Evolutionary conservation across 2,329 filamentous ascomycete species (phyloP).

Genomic region (Xylaria sp.): DNA sequence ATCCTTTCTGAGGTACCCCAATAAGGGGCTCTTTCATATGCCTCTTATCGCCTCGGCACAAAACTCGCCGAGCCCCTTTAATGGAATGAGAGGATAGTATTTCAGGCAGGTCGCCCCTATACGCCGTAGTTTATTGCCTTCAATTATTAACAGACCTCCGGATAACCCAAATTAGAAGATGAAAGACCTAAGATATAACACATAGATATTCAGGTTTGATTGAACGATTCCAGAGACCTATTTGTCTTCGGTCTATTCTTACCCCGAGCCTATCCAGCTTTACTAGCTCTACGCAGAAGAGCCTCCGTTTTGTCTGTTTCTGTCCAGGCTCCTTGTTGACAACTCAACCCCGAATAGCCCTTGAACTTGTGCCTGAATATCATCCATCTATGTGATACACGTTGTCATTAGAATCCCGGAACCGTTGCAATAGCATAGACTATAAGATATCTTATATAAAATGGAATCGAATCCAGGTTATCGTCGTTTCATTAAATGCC

Average conservation of each 20-base stretch:
- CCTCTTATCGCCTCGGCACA: neutral
- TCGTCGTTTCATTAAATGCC: neutral
- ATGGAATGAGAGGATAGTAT: too few relatives aligned
- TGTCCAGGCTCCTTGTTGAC: neutral
- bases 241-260: neutral
- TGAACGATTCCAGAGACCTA: neutral
- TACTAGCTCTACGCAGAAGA: neutral
- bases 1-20: neutral
- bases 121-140: neutral
- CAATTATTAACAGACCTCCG: neutral
- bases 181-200: neutral
- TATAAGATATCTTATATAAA: neutral
- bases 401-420: neutral
- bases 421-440: neutral
- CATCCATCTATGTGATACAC: conserved; percentile 22
- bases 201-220: neutral
- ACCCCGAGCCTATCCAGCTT: neutral
- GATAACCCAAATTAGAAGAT: neutral
- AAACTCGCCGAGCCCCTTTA: neutral
- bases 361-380: conserved; percentile 27
- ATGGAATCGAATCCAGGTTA: conserved; percentile 18
- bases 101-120: neutral
- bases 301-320: conserved; percentile 23
- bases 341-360: neutral
- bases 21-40: neutral